Evolutionary conservation across 768 basidiomycete genomes (phyloP), one percentile per base, ranked within the genome.

Genomic region (Xerocomellus chrysenteron): DNA sequence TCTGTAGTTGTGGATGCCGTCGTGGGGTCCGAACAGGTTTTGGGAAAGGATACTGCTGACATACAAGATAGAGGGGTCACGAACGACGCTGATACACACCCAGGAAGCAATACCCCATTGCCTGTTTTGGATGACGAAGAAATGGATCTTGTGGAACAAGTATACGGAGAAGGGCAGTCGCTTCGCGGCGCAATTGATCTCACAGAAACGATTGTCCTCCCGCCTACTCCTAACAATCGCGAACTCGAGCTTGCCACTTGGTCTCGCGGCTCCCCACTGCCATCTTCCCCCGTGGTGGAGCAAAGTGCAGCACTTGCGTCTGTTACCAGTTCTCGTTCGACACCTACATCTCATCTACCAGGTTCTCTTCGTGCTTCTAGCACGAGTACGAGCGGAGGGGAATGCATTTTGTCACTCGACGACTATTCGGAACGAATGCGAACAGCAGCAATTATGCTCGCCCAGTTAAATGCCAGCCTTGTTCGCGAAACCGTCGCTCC

Each of bases 361-460:
- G 61, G 61, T 14, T 43, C 50, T 12, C 39, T 36, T 17, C 53
- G 30, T 40, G 58, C 54, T 39, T 47, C 59, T 19, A 48, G 41
- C 32, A 49, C 35, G 3, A 47, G 16, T 36, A 6, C 46, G 17
- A 55, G 49, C 21, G 56, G 49, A 47, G 47, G 49, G n/a, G 64
- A 66, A n/a, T 54, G 39, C 35, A 47, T 60, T 26, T 75, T 98
- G 14, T 93, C 94, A 1, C 77, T 99, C 24, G 96, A 99, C 64
- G 96, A 99, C 63, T 99, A 99, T 74, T 96, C 96, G 1, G 94
- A 98, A 62, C 85, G 97, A 49, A 99, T 99, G 97, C 86, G 93
- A 9, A 97, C 94, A 11, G 97, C 97, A 11, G 97, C 97, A 11
- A 88, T 98, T 59, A 98, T 99, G 97, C 86, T 99, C 30, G 87